Evolutionary conservation across 352 stramenopile species (phyloP).

Genomic region (Pythium aquatile): DNA sequence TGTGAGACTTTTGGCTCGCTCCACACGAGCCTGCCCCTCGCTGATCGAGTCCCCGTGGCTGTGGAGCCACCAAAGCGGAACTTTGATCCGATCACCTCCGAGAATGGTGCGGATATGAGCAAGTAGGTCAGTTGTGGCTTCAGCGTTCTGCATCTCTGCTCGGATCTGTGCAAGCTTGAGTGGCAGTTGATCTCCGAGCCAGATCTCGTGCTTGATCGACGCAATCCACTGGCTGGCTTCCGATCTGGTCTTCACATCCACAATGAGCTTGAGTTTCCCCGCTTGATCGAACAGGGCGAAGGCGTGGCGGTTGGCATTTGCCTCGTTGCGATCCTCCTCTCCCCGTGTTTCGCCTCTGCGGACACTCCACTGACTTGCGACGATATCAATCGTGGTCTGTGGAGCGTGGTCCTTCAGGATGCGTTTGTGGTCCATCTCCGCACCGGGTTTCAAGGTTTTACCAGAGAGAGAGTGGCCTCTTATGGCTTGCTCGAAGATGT

Average conservation of each 20-base stretch:
- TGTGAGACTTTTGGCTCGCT: constrained; percentile 48
- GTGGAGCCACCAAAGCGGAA: constrained; percentile 59
- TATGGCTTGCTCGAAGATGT: constrained; percentile 45
- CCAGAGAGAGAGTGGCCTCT: not conserved
- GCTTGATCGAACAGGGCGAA: constrained; percentile 64
- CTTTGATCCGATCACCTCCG: constrained; percentile 13
- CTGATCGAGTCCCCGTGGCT: constrained; percentile 41
- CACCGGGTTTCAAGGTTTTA: not conserved
- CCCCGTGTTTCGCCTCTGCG: constrained; percentile 33
- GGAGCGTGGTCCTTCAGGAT: constrained; percentile 48
- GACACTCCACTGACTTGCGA: constrained; percentile 44
- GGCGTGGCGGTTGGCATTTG: constrained; percentile 34
- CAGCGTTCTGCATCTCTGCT: not conserved
- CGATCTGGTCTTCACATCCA: constrained; percentile 44
- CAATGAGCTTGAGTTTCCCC: constrained; percentile 41
- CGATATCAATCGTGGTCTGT: constrained; percentile 44
- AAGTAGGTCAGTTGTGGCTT: not conserved
- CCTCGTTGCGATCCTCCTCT: not conserved
- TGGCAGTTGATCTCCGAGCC: constrained; percentile 23
- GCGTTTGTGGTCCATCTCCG: constrained; percentile 34
- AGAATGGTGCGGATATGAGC: not conserved
- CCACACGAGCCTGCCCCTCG: constrained; percentile 30
- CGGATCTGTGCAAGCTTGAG: constrained; percentile 4
- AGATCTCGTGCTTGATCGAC: constrained; percentile 45
- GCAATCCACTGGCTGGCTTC: constrained; percentile 47